These are phyloP conservation scores for Psilocybe cyanescens DNA, from an alignment of 768 basidiomycete species.

Conservation along the genomic window DNA sequence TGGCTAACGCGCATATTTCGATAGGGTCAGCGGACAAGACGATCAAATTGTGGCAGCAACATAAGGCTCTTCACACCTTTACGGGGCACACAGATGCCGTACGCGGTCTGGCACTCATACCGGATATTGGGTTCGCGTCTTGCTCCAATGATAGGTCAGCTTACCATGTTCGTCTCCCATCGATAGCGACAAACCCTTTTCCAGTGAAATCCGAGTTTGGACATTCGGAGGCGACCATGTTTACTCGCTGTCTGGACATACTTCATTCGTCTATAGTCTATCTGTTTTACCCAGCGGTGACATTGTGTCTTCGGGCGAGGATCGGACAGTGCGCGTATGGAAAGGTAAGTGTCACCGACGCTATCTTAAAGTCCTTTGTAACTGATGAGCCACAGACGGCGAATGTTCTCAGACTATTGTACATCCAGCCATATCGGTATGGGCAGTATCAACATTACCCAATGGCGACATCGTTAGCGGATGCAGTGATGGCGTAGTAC, in stretches of 20 bases:
- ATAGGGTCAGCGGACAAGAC: conserved; percentile 93
- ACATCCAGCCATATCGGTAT: conserved; percentile 97
- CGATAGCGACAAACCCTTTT: conserved; percentile 1
- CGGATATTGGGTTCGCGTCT: conserved; percentile 92
- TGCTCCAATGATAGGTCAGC: conserved; percentile 91
- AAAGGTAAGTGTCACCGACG: conserved; percentile 53
- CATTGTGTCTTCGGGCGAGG: conserved; percentile 91
- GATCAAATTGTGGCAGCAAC: conserved; percentile 85
- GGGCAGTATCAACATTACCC: conserved; percentile 87
- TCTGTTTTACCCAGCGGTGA: conserved; percentile 81
- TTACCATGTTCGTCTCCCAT: neutral
- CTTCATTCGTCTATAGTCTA: conserved; percentile 94
- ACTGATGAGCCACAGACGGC: conserved; percentile 56
- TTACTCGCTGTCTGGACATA: conserved; percentile 89
- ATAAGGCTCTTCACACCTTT: conserved; percentile 76
- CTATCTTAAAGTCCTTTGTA: neutral
- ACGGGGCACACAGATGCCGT: conserved; percentile 92
- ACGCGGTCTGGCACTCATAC: conserved; percentile 77
- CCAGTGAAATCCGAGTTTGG: conserved; percentile 92
- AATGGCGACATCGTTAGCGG: conserved; percentile 94
- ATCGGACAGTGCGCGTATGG: conserved; percentile 93
- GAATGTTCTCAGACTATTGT: conserved; percentile 88
- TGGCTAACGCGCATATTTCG: conserved; percentile 4
- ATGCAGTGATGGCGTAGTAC: conserved; percentile 83
- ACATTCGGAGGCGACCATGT: conserved; percentile 78